Evolutionary conservation across 2,329 filamentous ascomycete genomes (phyloP).

Genomic region (Aspergillus neoniger): DNA sequence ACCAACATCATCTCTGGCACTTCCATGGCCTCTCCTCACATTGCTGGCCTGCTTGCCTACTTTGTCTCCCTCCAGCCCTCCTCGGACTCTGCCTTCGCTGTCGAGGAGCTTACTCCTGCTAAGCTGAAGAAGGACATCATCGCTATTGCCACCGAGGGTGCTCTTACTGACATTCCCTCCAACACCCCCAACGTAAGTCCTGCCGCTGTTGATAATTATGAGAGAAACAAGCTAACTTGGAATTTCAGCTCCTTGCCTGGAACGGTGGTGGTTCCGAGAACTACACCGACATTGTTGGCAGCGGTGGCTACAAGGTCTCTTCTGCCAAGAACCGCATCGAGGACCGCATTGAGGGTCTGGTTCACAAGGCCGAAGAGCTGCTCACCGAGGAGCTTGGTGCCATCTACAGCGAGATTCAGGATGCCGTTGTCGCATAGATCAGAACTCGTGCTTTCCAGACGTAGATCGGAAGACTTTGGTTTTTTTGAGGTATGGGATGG

Average conservation of each 20-base stretch:
- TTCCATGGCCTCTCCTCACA: constrained; percentile 98
- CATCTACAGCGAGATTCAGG: constrained; percentile 48
- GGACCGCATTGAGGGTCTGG: constrained; percentile 44
- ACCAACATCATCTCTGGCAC: constrained; percentile 99
- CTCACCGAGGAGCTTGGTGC: constrained; percentile 49
- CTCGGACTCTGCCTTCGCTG: constrained; percentile 85
- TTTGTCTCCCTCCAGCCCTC: constrained; percentile 93
- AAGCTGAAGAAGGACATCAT: constrained; percentile 91
- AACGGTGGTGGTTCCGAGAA: constrained; percentile 95
- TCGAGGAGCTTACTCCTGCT: constrained; percentile 85
- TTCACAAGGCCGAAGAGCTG: constrained; percentile 52
- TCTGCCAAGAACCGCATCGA: constrained; percentile 43
- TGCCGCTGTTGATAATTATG: not conserved
- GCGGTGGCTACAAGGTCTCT: constrained; percentile 66
- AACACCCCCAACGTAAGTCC: constrained; percentile 77
- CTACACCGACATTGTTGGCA: constrained; percentile 78
- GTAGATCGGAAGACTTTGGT: constrained; percentile 7
- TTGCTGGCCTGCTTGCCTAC: constrained; percentile 95
- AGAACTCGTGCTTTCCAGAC: constrained; percentile 10
- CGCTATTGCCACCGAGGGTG: constrained; percentile 74
- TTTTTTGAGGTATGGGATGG: constrained; percentile 20
- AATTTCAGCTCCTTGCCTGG: constrained; percentile 77
- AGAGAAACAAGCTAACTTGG: constrained; percentile 26
- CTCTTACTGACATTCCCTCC: constrained; percentile 77
- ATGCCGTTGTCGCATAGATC: constrained; percentile 50